Conservation (phyloP, 2,329 filamentous ascomycete genomes). For the Fusarium sp. region DNA sequence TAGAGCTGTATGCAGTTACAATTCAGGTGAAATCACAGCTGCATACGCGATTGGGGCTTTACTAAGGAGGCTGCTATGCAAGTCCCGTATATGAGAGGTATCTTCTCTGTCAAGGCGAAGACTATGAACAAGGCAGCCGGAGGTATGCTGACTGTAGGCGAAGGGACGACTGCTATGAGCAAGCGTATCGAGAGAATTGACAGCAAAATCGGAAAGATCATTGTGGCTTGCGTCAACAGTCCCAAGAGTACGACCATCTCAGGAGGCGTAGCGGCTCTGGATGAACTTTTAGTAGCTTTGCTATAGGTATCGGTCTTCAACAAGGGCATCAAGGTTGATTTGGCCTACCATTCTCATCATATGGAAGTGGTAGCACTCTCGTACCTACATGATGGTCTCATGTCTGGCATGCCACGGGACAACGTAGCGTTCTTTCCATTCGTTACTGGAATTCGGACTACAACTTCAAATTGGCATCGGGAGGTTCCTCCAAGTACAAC, state of each 20-base stretch:
- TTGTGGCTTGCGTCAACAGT: slow-evolving; percentile 41
- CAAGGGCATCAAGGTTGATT: slow-evolving; percentile 50
- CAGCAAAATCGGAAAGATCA: not conserved
- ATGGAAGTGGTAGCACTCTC: slow-evolving; percentile 43
- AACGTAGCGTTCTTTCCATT: slow-evolving; percentile 11
- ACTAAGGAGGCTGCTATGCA: slow-evolving; percentile 42
- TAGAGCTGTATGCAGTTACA: slow-evolving; percentile 48
- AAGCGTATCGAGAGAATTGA: not conserved
- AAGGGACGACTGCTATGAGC: not conserved
- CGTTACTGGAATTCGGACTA: not conserved
- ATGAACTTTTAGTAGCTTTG: slow-evolving; percentile 27
- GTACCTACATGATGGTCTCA: not conserved
- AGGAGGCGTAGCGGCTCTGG: slow-evolving; percentile 38
- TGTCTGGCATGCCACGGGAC: not conserved
- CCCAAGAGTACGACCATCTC: slow-evolving; percentile 41
- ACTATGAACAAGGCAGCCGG: not conserved
- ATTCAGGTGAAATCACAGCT: slow-evolving; percentile 52
- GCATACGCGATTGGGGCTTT: slow-evolving; percentile 45
- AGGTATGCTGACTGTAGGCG: slow-evolving; percentile 13
- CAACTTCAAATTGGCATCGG: slow-evolving; percentile 13
- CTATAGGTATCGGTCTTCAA: slow-evolving; percentile 37
- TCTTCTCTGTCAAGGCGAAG: slow-evolving; percentile 2
- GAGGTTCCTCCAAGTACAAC: slow-evolving; percentile 3
- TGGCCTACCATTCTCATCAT: slow-evolving; percentile 56
- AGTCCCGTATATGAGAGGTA: slow-evolving; percentile 47